Conservation (phyloP, 768 basidiomycete genomes). For the Boletus pseudopeckii region DNA sequence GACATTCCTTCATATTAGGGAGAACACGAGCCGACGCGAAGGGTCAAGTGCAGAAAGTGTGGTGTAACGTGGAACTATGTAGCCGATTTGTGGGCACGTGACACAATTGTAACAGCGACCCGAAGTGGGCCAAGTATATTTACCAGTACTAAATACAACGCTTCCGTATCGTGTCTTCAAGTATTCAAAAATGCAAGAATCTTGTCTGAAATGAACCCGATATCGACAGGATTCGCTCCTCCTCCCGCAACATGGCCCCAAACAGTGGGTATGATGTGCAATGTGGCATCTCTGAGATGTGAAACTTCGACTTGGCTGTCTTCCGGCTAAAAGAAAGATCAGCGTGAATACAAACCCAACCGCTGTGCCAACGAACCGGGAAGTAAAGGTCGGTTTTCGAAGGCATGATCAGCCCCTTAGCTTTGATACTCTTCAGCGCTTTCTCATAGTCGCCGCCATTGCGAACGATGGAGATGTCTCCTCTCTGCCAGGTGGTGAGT, state of each 20-base stretch:
- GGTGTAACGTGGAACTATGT: slow-evolving; percentile 5
- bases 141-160: neutral
- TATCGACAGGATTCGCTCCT: slow-evolving; percentile 38
- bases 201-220: slow-evolving; percentile 39
- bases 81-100: slow-evolving; percentile 13
- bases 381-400: slow-evolving; percentile 61
- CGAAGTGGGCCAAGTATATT: neutral
- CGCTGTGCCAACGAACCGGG: slow-evolving; percentile 35
- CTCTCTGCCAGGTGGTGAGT: slow-evolving; percentile 48
- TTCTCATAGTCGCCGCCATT: slow-evolving; percentile 44
- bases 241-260: slow-evolving; percentile 60
- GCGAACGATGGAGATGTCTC: slow-evolving; percentile 47
- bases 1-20: slow-evolving; percentile 21
- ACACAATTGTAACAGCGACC: neutral
- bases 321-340: slow-evolving; percentile 40
- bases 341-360: neutral
- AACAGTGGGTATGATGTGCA: slow-evolving; percentile 52
- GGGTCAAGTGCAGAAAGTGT: neutral
- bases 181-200: slow-evolving; percentile 43
- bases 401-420: slow-evolving; percentile 56
- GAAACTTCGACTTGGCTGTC: slow-evolving; percentile 51
- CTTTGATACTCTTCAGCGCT: slow-evolving; percentile 43
- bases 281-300: slow-evolving; percentile 39
- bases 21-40: neutral
- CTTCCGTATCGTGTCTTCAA: neutral